Conservation (phyloP, 169 alveolate species). For the Eimeria sp. region DNA sequence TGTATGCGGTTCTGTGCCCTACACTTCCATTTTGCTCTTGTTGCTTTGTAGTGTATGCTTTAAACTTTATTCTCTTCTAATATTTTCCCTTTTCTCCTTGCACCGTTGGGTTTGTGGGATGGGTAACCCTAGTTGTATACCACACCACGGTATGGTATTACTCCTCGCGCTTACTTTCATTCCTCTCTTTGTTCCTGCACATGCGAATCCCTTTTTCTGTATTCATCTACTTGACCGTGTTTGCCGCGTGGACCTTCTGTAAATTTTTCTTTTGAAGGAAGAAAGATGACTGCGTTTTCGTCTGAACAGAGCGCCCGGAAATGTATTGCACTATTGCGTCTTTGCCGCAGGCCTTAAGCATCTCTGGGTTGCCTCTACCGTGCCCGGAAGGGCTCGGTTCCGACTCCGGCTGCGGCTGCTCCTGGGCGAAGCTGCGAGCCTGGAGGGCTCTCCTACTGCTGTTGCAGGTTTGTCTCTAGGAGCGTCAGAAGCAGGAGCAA, state of each 20-base stretch:
- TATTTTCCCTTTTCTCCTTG: too few species aligned
- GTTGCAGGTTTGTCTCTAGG: conserved; percentile 37
- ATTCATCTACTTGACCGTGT: background rate
- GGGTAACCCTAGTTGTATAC: too few species aligned
- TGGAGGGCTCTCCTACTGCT: conserved; percentile 47
- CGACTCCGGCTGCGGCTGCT: conserved; percentile 2
- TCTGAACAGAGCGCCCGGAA: background rate
- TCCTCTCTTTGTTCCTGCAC: too few species aligned
- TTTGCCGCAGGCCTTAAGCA: conserved; percentile 23
- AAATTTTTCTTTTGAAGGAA: background rate
- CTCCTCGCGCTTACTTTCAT: too few species aligned
- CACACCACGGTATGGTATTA: too few species aligned
- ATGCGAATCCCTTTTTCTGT: background rate
- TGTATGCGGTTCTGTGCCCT: too few species aligned
- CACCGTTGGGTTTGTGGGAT: too few species aligned
- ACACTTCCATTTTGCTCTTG: too few species aligned
- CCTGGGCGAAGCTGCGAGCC: conserved; percentile 35
- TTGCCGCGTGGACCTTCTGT: background rate
- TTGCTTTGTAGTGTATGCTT: too few species aligned
- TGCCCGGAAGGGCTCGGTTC: background rate
- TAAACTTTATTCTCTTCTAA: too few species aligned
- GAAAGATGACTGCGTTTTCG: background rate
- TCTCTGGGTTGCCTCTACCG: conserved; percentile 54
- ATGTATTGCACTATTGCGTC: background rate
- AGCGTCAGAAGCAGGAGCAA: too few species aligned